Evolutionary conservation across 2,329 filamentous ascomycete species (phyloP), one percentile per base, ranked within the genome.

Genomic region (Sodiomyces alkalinus): DNA sequence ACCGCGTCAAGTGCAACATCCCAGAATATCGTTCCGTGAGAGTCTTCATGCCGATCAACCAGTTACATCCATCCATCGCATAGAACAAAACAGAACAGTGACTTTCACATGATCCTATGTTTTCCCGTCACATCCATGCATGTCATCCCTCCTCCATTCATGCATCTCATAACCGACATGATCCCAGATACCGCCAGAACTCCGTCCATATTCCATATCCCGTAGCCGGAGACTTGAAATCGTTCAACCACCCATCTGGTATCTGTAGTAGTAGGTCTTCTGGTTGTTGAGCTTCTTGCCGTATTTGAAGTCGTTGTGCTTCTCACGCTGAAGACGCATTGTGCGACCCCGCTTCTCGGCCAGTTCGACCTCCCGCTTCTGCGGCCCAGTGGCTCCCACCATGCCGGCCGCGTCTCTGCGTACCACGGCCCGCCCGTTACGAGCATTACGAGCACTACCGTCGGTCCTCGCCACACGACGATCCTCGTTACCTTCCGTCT

Each of bases 271-370:
- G 52, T 66, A 70, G 41, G 57, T 59, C 48, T 68, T 66, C 51
- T 92, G 82, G 60, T 68, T 68, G 55, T 94, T 93, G 35, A 59
- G 64, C 55, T 93, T 93, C 34, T 58, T 64, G 45, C 87, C 76
- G 44, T 83, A 66, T 18, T 68, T 67, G 55, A 74, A 79, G 36
- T 80, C 67, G 41, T 75, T 75, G 37, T 64, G 64, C 44, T 68
- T 72, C 37, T 65, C 59, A 17, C 68, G 63, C 28, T 69, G 61
- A 37, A 76, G 63, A 40, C 75, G 72, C 32, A 68, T 59, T 45
- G 74, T 79, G 35, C 70, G 63, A 32, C 75, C 72, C 42, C 76
- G 69, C 52, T 77, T 73, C 53, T 87, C 80, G 7, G 68, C 63
- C 26, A 66, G 67, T 14, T 60, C 55, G 12, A 80, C 71, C 37